A percentile compares a stretch with the other conserved stretches of the same genome.
Conservation (phyloP, 192 early-diverging fungal species). For the Podila epicladia region DNA sequence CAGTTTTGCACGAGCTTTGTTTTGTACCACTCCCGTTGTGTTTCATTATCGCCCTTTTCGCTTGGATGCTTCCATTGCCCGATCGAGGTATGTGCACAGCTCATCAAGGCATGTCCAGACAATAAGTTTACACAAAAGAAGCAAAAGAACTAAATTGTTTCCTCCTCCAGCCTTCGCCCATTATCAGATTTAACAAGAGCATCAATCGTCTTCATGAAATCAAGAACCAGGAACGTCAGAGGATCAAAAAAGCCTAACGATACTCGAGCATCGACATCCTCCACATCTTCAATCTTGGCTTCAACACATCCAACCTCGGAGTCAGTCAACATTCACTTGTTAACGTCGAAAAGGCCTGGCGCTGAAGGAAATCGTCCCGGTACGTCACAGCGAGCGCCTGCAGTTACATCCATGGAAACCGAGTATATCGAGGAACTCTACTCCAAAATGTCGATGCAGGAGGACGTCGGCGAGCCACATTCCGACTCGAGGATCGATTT, state of each 20-base stretch:
- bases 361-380: background rate
- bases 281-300: background rate
- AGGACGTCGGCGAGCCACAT: background rate
- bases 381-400: background rate
- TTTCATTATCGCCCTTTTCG: too few species aligned
- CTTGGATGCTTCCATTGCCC: too few species aligned
- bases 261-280: background rate
- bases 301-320: background rate
- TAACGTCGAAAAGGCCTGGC: background rate
- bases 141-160: background rate
- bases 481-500: slow-evolving; percentile 1
- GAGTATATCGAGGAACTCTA: slow-evolving; percentile 45
- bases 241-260: slow-evolving; percentile 34
- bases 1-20: too few species aligned
- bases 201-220: slow-evolving; percentile 26
- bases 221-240: slow-evolving; percentile 33
- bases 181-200: background rate
- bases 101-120: too few species aligned
- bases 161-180: background rate
- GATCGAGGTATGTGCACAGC: too few species aligned
- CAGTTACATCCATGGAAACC: slow-evolving; percentile 43
- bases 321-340: background rate
- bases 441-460: slow-evolving; percentile 8
- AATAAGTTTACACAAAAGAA: background rate
- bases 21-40: too few species aligned